These are phyloP conservation scores for Lichtheimia corymbifera DNA, from an alignment of 371 early-diverging fungal species.

Conservation along the genomic window DNA sequence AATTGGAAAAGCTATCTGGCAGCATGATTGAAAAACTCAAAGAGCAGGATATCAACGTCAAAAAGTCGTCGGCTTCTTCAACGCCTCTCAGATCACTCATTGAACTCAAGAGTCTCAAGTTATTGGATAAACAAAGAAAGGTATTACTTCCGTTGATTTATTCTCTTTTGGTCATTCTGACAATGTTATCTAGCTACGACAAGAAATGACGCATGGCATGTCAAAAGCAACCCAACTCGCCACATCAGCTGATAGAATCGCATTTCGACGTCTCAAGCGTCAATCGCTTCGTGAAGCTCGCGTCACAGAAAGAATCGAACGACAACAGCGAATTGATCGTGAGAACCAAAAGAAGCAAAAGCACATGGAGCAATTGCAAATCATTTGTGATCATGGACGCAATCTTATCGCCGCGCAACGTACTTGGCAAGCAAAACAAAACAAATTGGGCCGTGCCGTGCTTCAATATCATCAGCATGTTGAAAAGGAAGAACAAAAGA, in stretches of 20 bases:
- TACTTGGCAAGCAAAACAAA: constrained; percentile 61
- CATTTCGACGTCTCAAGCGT: constrained; percentile 87
- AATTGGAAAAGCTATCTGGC: constrained; percentile 62
- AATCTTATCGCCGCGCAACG: constrained; percentile 67
- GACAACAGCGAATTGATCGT: constrained; percentile 84
- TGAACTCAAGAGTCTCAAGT: constrained; percentile 44
- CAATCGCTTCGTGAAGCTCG: constrained; percentile 88
- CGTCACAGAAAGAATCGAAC: constrained; percentile 89
- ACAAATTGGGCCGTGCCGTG: constrained; percentile 78
- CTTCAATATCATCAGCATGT: constrained; percentile 77
- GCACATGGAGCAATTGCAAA: constrained; percentile 76
- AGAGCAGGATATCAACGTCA: neutral
- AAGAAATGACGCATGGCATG: constrained; percentile 74
- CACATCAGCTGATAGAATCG: constrained; percentile 76
- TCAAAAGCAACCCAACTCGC: constrained; percentile 71
- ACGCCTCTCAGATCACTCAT: constrained; percentile 17
- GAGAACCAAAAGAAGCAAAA: constrained; percentile 86
- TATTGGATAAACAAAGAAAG: constrained; percentile 76
- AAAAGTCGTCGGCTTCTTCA: constrained; percentile 10
- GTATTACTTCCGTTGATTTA: no score
- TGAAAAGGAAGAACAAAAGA: constrained; percentile 91
- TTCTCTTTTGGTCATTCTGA: neutral
- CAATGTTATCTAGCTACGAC: constrained; percentile 70
- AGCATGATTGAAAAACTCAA: constrained; percentile 18
- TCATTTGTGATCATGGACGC: constrained; percentile 79